Percentiles rank a stretch among this genome's conserved stretches.
These are phyloP conservation scores for Schoenoplectus triqueter DNA, from an alignment of 202 grass and related monocot genomes.

Conservation along the genomic window DNA sequence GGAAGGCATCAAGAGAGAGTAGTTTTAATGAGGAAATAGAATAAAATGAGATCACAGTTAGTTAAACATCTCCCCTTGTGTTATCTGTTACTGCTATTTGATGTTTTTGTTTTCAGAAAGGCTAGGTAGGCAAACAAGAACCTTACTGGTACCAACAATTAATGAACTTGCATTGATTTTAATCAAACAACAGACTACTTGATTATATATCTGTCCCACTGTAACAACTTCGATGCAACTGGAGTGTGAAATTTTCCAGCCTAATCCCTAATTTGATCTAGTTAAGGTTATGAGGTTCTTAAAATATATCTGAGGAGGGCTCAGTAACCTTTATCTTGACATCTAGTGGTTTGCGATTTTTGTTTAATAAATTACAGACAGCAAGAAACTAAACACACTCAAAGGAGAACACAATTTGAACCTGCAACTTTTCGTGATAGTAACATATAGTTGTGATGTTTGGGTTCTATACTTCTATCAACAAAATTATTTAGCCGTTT, in stretches of 20 bases:
- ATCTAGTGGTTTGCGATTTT: neutral
- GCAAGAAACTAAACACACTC: neutral
- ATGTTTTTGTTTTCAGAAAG: slow-evolving; percentile 6
- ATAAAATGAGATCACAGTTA: slow-evolving; percentile 42
- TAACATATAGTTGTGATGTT: neutral
- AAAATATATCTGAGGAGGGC: neutral
- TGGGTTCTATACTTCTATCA: neutral
- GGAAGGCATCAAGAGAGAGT: slow-evolving; percentile 38
- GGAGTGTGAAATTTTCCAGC: neutral
- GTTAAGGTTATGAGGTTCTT: neutral
- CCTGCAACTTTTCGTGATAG: neutral
- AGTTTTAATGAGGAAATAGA: slow-evolving; percentile 39
- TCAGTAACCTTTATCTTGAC: neutral
- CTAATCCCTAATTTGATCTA: neutral
- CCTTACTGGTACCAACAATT: neutral
- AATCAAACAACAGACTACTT: neutral
- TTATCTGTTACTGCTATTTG: slow-evolving; percentile 30
- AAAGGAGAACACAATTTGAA: neutral
- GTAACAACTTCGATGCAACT: neutral
- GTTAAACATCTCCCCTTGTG: slow-evolving; percentile 26
- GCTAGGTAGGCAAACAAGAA: neutral
- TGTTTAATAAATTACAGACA: neutral
- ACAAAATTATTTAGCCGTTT: neutral
- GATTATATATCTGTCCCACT: neutral
- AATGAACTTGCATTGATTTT: slow-evolving; percentile 19